Conservation (phyloP, 495 filamentous ascomycete genomes). For the Aspergillus baeticus region DNA sequence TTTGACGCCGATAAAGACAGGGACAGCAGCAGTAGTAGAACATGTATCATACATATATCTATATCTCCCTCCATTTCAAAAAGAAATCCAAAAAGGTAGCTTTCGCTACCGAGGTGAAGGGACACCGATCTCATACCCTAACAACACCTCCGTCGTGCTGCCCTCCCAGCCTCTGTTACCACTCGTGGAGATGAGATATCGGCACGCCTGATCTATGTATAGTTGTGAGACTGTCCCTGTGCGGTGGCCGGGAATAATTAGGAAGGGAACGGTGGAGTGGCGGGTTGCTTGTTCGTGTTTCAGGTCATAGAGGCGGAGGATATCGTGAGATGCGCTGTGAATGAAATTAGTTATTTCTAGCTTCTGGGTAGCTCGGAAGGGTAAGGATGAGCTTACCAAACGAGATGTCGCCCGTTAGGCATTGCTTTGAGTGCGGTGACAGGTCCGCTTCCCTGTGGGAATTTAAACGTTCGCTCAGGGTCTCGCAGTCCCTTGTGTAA, state of each 20-base stretch:
- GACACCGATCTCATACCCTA: constrained; percentile 89
- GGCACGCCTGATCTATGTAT: constrained; percentile 82
- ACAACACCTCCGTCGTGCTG: constrained; percentile 80
- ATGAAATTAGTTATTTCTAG: constrained; percentile 10
- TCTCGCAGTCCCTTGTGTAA: constrained; percentile 77
- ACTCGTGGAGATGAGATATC: constrained; percentile 85
- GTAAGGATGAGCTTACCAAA: constrained; percentile 72
- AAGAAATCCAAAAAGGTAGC: not conserved
- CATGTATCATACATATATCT: constrained; percentile 7
- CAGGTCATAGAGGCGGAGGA: constrained; percentile 87
- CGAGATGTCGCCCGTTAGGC: constrained; percentile 89
- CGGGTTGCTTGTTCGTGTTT: constrained; percentile 62
- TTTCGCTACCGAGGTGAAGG: constrained; percentile 35
- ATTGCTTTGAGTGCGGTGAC: constrained; percentile 86
- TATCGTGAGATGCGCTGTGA: constrained; percentile 83
- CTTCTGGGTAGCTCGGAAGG: not conserved
- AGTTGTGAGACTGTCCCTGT: constrained; percentile 85
- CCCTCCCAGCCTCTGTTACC: constrained; percentile 97
- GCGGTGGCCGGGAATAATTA: constrained; percentile 91
- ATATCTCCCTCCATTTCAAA: not conserved
- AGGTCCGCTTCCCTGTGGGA: constrained; percentile 83
- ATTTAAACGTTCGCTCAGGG: constrained; percentile 80
- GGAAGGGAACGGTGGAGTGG: constrained; percentile 83
- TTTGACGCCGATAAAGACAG: not conserved
- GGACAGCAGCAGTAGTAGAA: not conserved